Conservation (phyloP, 2,329 filamentous ascomycete species). For the Colletotrichum brevisporum region DNA sequence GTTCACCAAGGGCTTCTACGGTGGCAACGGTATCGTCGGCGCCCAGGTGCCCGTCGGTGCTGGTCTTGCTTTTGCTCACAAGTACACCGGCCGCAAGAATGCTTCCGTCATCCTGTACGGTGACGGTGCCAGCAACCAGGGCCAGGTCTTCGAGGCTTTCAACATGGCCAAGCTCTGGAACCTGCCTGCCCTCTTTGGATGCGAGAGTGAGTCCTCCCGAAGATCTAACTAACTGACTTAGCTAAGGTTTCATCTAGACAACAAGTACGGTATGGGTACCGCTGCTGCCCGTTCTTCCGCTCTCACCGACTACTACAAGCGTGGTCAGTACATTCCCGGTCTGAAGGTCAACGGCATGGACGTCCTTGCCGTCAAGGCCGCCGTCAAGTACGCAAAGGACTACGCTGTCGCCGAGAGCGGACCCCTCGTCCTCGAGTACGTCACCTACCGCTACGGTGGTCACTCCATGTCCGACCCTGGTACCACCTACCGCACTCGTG, state of each 20-base stretch:
- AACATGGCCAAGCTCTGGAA: constrained; percentile 99
- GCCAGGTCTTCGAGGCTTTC: constrained; percentile 99
- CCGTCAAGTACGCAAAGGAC: constrained; percentile 93
- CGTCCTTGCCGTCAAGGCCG: constrained; percentile 96
- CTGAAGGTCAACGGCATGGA: constrained; percentile 99
- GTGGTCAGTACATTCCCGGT: constrained; percentile 99
- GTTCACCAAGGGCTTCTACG: constrained; percentile 98
- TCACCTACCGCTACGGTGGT: constrained; percentile 98
- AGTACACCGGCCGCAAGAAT: constrained; percentile 91
- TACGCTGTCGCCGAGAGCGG: constrained; percentile 88
- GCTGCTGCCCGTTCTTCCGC: constrained; percentile 94
- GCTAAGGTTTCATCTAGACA: constrained; percentile 74
- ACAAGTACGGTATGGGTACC: constrained; percentile 99
- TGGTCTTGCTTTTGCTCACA: constrained; percentile 95
- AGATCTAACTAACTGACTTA: background rate
- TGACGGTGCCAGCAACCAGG: constrained; percentile 98
- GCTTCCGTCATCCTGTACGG: constrained; percentile 93
- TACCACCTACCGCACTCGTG: constrained; percentile 98
- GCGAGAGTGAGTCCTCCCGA: constrained; percentile 83
- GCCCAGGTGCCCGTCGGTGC: constrained; percentile 98
- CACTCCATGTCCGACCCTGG: constrained; percentile 99
- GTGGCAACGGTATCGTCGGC: constrained; percentile 98
- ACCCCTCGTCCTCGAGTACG: constrained; percentile 96
- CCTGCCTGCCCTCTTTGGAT: constrained; percentile 94
- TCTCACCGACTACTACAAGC: constrained; percentile 99